Evolutionary conservation across 805 yeast genomes (phyloP).

Genomic region (Zygoascus bituminiphila): DNA sequence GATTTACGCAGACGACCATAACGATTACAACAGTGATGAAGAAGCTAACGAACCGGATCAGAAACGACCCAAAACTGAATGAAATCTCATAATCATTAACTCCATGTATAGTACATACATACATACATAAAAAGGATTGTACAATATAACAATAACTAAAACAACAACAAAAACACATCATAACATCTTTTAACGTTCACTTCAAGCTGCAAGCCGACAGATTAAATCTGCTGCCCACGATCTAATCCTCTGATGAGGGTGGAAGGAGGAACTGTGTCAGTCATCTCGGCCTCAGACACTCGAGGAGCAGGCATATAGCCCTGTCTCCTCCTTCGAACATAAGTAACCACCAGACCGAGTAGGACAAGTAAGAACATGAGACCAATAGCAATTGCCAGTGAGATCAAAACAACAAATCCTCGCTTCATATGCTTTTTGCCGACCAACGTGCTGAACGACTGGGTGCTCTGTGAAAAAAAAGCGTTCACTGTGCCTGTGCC

Average conservation of each 20-base stretch:
- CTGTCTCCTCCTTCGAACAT: slow-evolving; percentile 33
- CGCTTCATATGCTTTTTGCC: slow-evolving; percentile 30
- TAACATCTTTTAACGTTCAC: too few species aligned
- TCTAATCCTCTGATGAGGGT: slow-evolving; percentile 39
- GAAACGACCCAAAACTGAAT: background rate
- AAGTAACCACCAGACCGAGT: slow-evolving; percentile 36
- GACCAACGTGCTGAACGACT: slow-evolving; percentile 14
- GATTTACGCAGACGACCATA: slow-evolving; percentile 1
- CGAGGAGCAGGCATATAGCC: slow-evolving; percentile 41
- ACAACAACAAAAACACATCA: slow-evolving; percentile 1
- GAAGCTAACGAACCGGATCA: slow-evolving; percentile 1
- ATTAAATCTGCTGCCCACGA: slow-evolving; percentile 12
- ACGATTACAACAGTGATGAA: slow-evolving; percentile 3
- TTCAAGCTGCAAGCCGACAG: too few species aligned
- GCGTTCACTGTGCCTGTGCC: slow-evolving; percentile 24
- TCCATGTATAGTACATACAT: slow-evolving; percentile 2
- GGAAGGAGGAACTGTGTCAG: slow-evolving; percentile 54
- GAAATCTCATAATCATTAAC: background rate
- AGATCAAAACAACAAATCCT: slow-evolving; percentile 63
- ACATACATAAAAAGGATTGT: slow-evolving; percentile 6
- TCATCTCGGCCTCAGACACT: slow-evolving; percentile 53
- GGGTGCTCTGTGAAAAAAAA: slow-evolving; percentile 26
- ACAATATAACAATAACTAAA: slow-evolving; percentile 5
- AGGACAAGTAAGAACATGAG: slow-evolving; percentile 35
- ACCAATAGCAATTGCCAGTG: slow-evolving; percentile 59